Percentiles rank a stretch among this genome's conserved stretches.
These are phyloP conservation scores for Cardamine occulta DNA, from an alignment of 345 rosid species.

Conservation along the genomic window DNA sequence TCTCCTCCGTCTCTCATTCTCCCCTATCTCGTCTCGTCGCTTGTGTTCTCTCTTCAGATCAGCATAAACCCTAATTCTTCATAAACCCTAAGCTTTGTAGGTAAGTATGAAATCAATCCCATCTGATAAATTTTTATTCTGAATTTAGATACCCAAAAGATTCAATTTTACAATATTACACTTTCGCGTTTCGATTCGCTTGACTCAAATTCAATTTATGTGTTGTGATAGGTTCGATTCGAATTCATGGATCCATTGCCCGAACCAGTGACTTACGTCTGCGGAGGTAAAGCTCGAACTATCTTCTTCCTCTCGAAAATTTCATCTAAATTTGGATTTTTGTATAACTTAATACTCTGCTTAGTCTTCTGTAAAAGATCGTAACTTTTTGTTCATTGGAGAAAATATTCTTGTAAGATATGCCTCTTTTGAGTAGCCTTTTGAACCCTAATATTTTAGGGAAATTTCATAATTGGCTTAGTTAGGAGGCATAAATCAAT, in stretches of 20 bases:
- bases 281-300: slow-evolving; percentile 61
- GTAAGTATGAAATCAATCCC: slow-evolving; percentile 14
- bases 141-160: background rate
- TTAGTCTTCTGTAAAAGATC: background rate
- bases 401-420: background rate
- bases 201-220: background rate
- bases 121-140: background rate
- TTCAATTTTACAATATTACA: background rate
- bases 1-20: background rate
- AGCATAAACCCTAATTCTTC: background rate
- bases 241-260: slow-evolving; percentile 74
- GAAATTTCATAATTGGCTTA: slow-evolving; percentile 35
- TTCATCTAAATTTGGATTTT: background rate
- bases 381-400: background rate
- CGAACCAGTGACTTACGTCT: slow-evolving; percentile 84
- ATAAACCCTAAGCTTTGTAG: slow-evolving; percentile 21
- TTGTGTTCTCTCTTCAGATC: background rate
- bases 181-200: background rate
- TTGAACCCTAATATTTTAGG: slow-evolving; percentile 16
- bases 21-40: background rate
- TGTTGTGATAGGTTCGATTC: slow-evolving; percentile 11
- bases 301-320: slow-evolving; percentile 1
- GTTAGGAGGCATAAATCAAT: slow-evolving; percentile 34
- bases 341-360: background rate
- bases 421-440: slow-evolving; percentile 34